Evolutionary conservation across 805 yeast species (phyloP).

Genomic region (Candida dajiaensis): DNA sequence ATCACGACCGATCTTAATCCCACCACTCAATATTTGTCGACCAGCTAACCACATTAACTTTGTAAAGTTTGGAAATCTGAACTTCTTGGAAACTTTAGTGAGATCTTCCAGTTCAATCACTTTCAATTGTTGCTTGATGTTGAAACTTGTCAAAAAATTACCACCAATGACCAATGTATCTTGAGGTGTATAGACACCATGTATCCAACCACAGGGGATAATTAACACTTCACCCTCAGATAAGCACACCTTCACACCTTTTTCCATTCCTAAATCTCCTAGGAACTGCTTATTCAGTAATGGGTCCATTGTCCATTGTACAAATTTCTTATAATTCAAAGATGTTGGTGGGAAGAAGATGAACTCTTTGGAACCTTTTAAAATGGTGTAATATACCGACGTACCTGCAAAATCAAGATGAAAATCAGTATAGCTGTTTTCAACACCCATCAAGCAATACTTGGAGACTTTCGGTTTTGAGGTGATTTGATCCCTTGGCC

Average conservation of each 20-base stretch:
- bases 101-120: conserved; percentile 56
- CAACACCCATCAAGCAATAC: conserved; percentile 82
- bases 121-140: conserved; percentile 50
- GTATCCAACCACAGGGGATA: conserved; percentile 92
- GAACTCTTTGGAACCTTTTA: conserved; percentile 71
- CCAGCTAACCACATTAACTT: conserved; percentile 66
- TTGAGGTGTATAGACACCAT: conserved; percentile 76
- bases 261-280: conserved; percentile 40
- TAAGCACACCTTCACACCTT: conserved; percentile 51
- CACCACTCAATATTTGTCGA: conserved; percentile 6
- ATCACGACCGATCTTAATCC: conserved; percentile 2
- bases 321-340: conserved; percentile 53
- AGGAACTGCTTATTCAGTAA: conserved; percentile 62
- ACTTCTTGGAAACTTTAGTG: conserved; percentile 70
- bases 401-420: conserved; percentile 93
- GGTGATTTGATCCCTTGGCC: conserved; percentile 34
- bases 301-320: conserved; percentile 64
- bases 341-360: conserved; percentile 74
- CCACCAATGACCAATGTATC: conserved; percentile 88
- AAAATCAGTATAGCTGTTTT: conserved; percentile 78
- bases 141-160: conserved; percentile 65
- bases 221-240: conserved; percentile 66
- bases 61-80: conserved; percentile 73
- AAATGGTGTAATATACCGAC: conserved; percentile 79
- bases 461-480: conserved; percentile 57